Percentiles rank a stretch among this genome's conserved stretches.
phyloP scores from a whole-genome alignment of 768 basidiomycete species.

The Vararia minispora region DNA sequence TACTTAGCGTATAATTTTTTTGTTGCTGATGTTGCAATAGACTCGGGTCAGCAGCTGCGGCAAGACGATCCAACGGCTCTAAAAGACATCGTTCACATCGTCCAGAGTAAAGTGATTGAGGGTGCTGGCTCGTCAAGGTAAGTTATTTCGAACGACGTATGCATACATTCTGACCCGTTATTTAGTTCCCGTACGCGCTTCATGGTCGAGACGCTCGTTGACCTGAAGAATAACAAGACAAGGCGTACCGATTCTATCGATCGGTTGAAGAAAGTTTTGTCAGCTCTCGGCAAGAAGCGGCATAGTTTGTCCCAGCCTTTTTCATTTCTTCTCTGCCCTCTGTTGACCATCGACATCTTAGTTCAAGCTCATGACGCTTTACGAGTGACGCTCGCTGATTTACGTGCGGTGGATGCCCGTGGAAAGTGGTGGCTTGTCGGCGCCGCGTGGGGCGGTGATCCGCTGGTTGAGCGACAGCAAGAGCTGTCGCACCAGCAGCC shows the following conservation, averaged over 20 bases:
- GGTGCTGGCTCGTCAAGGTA: constrained; percentile 44
- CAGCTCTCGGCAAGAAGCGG: constrained; percentile 62
- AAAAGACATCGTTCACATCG: constrained; percentile 80
- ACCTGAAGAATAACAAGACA: constrained; percentile 86
- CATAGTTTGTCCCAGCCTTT: constrained; percentile 37
- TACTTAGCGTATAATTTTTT: background rate
- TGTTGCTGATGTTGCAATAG: constrained; percentile 27
- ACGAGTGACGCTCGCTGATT: constrained; percentile 75
- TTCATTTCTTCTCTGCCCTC: background rate
- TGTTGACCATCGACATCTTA: constrained; percentile 21
- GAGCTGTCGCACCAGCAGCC: constrained; percentile 19
- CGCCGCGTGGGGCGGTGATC: constrained; percentile 91
- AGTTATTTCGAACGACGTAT: constrained; percentile 1
- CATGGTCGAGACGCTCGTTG: constrained; percentile 89
- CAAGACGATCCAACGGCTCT: constrained; percentile 87
- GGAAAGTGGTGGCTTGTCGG: constrained; percentile 99
- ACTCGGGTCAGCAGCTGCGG: constrained; percentile 84
- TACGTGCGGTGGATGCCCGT: constrained; percentile 70
- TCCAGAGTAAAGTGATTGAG: constrained; percentile 58
- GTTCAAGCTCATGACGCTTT: constrained; percentile 80
- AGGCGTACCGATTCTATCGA: constrained; percentile 68
- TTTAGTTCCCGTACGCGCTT: constrained; percentile 81
- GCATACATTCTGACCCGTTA: background rate
- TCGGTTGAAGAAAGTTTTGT: constrained; percentile 82
- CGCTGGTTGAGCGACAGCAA: constrained; percentile 62